A percentile compares a stretch with the other conserved stretches of the same genome.
Conservation (phyloP, 768 basidiomycete species). For the Russula virescens region DNA sequence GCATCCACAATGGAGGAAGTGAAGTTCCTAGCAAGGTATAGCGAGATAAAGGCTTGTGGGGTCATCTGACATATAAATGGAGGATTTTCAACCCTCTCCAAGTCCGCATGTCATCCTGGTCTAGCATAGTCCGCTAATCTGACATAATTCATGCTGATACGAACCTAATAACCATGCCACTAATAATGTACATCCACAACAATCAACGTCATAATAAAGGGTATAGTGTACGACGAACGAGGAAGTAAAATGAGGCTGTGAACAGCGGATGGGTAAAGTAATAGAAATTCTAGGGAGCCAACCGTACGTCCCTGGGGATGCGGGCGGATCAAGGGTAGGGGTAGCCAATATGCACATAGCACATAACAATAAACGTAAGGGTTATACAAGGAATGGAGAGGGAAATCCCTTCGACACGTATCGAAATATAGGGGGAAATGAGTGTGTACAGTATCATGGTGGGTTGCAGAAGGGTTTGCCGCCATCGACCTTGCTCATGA, state of each 20-base stretch:
- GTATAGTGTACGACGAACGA: conserved; percentile 10
- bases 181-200: conserved; percentile 21
- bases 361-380: conserved; percentile 13
- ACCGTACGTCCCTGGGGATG: not conserved
- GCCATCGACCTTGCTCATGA: not conserved
- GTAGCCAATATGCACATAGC: conserved; percentile 19
- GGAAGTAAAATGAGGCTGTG: conserved; percentile 5
- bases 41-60: too few relatives aligned
- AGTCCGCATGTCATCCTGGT: not conserved
- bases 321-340: not conserved
- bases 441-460: conserved; percentile 10
- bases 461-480: not conserved
- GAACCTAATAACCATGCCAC: conserved; percentile 10
- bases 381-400: conserved; percentile 9
- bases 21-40: too few relatives aligned
- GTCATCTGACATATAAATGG: too few relatives aligned
- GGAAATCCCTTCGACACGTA: not conserved
- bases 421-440: not conserved
- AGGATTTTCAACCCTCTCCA: too few relatives aligned
- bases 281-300: not conserved
- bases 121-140: not conserved
- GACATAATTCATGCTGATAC: not conserved
- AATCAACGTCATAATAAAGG: not conserved
- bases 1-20: too few relatives aligned
- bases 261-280: not conserved